Evolutionary conservation across 495 filamentous ascomycete species (phyloP), one percentile per base, ranked within the genome.

Genomic region (Xylaria intraflava): DNA sequence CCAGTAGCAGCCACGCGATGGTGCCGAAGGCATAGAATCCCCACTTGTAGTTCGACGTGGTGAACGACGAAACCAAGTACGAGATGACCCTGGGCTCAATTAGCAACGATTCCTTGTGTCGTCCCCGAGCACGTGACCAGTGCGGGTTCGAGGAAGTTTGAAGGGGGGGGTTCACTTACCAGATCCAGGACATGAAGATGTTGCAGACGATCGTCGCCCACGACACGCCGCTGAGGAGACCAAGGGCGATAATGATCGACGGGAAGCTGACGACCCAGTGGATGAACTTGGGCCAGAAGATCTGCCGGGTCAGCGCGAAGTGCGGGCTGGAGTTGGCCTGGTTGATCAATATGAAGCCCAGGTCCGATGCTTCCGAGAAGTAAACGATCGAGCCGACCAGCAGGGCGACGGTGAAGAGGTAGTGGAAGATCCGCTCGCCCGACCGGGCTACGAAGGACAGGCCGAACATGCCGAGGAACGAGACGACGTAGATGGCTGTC

Each of bases 341-440:
- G 10, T 2, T 22, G 56, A 75, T 38, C 16, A 63, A 47, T 8
- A 41, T 52, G 53, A 51, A 78, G 55, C 59, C 73, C 12, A 78
- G 67, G 58, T 76, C 71, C 3, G 71, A 69, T 30, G 70, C 73
- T 54, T 64, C 56, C 55, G 73, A 72, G 53, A 59, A 78, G 66
- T 76, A 78, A 42, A 67, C 52, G 56, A 76, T 69, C 29, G 71
- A 56, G 40, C 75, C 77, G 53, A 69, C 66, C 17, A 78, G 68
- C 47, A 66, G 65, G 36, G 73, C 69, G 43, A 79, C 64, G 47
- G 66, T 72, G 64, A 76, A 80, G 49, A 79, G 62, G 55, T 78
- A 78, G 64, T 80, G 77, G 67, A 79, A 80, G 62, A 80, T 69
- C 56, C 66, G 69, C 64, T 79, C 76, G 22, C 74, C 72, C 16